These are phyloP conservation scores for Botryosphaeria dothidea DNA, from an alignment of 2,329 filamentous ascomycete species.

Conservation along the genomic window DNA sequence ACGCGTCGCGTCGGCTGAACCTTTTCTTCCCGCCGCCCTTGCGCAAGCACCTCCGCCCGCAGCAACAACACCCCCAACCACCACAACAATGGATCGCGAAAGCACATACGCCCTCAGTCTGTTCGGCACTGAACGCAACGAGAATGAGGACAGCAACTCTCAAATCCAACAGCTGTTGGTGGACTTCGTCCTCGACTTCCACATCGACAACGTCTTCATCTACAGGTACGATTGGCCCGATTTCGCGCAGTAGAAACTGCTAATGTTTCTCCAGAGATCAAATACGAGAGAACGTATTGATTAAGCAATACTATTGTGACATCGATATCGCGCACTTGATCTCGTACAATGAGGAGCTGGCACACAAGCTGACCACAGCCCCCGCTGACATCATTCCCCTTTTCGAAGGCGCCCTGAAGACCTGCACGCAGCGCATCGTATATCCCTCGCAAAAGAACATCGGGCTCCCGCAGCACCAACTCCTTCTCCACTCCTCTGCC, in stretches of 20 bases:
- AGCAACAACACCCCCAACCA: constrained; percentile 5
- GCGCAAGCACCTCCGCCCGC: neutral
- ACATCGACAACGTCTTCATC: constrained; percentile 90
- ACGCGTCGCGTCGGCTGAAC: constrained; percentile 1
- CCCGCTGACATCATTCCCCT: constrained; percentile 91
- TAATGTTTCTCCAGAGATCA: constrained; percentile 71
- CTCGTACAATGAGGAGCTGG: constrained; percentile 92
- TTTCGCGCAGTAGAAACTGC: constrained; percentile 22
- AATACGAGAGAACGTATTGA: constrained; percentile 87
- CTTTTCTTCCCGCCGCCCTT: constrained; percentile 20
- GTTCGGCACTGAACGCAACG: constrained; percentile 50
- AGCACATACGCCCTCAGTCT: constrained; percentile 85
- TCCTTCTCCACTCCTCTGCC: constrained; percentile 89
- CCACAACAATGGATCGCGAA: constrained; percentile 73
- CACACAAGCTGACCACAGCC: constrained; percentile 83
- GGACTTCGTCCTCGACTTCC: constrained; percentile 90
- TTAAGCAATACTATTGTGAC: constrained; percentile 95
- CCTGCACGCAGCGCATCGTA: constrained; percentile 90
- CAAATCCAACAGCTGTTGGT: constrained; percentile 74
- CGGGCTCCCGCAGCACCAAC: constrained; percentile 83
- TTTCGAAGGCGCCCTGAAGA: constrained; percentile 86
- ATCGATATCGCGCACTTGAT: constrained; percentile 95
- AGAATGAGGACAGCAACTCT: constrained; percentile 35
- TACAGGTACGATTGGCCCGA: constrained; percentile 66
- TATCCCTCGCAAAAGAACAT: constrained; percentile 72